These are phyloP conservation scores for Glebionis coronaria DNA, from an alignment of 129 eudicot genomes.

Conservation along the genomic window DNA sequence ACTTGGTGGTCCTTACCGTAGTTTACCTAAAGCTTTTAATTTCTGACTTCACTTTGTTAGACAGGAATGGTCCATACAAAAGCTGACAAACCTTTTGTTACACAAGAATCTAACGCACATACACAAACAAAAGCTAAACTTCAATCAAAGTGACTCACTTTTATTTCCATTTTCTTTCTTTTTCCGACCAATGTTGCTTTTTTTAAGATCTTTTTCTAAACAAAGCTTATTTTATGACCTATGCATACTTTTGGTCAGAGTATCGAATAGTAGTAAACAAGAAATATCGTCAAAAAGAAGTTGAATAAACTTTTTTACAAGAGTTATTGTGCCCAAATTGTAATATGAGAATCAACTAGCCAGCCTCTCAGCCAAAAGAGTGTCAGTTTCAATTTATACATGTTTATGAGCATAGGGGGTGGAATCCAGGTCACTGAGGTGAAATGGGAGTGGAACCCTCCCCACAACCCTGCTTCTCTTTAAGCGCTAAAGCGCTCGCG, in stretches of 20 bases:
- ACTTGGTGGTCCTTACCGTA: slow-evolving; percentile 29
- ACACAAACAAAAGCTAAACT: slow-evolving; percentile 37
- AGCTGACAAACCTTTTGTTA: slow-evolving; percentile 26
- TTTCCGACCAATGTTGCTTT: slow-evolving; percentile 29
- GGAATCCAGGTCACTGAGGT: too few relatives aligned
- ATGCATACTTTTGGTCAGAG: slow-evolving; percentile 25
- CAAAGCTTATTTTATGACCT: slow-evolving; percentile 18
- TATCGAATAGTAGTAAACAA: slow-evolving; percentile 12
- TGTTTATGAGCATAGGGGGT: too few relatives aligned
- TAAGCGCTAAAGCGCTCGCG: too few relatives aligned
- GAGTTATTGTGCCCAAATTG: too few relatives aligned
- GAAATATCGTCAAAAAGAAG: background rate
- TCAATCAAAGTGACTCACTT: slow-evolving; percentile 32
- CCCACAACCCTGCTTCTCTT: too few relatives aligned
- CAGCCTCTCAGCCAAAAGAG: too few relatives aligned
- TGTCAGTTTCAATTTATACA: too few relatives aligned
- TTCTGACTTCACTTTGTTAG: slow-evolving; percentile 14
- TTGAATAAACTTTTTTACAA: too few relatives aligned
- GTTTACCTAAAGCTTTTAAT: too few relatives aligned
- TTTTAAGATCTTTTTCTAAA: slow-evolving; percentile 26
- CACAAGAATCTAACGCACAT: slow-evolving; percentile 35
- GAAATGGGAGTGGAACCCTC: too few relatives aligned
- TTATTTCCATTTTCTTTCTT: slow-evolving; percentile 17
- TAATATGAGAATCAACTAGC: too few relatives aligned
- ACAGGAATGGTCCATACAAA: slow-evolving; percentile 31